Evolutionary conservation across 1,284 basidiomycete species (phyloP).

Genomic region (Pyrrhoderma lamaoense): DNA sequence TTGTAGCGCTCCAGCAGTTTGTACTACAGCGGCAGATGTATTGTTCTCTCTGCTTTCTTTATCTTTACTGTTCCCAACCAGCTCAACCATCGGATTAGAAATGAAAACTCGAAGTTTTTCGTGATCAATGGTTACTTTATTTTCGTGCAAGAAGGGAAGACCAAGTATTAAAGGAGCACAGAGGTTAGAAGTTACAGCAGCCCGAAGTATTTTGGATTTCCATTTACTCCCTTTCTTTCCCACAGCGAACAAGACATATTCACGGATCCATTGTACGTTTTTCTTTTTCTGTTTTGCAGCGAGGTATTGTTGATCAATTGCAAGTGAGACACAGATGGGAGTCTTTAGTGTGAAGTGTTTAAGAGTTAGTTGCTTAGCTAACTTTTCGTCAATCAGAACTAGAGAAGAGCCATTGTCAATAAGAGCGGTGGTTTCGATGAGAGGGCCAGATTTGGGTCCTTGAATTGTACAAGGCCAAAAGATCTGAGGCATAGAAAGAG

Average conservation of each 20-base stretch:
- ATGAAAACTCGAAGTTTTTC: neutral
- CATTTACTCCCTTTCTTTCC: neutral
- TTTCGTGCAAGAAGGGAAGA: neutral
- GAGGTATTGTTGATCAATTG: too few species aligned
- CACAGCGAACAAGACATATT: neutral
- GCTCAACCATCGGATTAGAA: too few species aligned
- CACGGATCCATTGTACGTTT: neutral
- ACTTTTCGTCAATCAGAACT: conserved; percentile 12
- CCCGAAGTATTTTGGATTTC: neutral
- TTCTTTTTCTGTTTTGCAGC: neutral
- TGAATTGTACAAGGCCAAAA: neutral
- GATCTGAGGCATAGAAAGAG: neutral
- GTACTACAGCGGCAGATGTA: too few species aligned
- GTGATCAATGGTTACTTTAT: conserved; percentile 2
- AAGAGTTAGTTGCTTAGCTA: conserved; percentile 9
- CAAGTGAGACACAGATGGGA: neutral
- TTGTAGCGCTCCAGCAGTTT: neutral
- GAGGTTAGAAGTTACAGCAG: neutral
- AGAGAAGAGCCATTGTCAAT: conserved; percentile 20
- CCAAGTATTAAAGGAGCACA: conserved; percentile 5
- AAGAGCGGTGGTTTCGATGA: conserved; percentile 7
- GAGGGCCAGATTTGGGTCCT: neutral
- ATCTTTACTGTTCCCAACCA: too few species aligned
- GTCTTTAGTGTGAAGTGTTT: neutral
- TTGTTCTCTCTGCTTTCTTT: neutral